Conservation (phyloP, 2,329 filamentous ascomycete species). For the Phialophora tarda region DNA sequence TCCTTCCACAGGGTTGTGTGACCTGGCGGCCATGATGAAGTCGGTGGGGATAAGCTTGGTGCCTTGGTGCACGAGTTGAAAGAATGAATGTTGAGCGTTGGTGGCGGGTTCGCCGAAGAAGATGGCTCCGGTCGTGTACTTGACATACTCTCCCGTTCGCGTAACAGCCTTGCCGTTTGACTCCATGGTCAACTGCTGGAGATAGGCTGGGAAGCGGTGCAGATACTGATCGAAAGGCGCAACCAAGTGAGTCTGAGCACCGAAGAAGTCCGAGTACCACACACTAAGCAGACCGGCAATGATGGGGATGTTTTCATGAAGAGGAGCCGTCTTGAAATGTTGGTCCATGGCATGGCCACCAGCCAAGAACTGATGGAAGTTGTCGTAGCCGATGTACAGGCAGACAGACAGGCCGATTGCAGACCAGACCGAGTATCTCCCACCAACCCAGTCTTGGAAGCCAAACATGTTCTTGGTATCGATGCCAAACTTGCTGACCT, state of each 20-base stretch:
- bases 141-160: constrained; percentile 82
- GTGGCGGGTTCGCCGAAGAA: constrained; percentile 98
- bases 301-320: constrained; percentile 93
- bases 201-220: constrained; percentile 97
- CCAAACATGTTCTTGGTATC: constrained; percentile 99
- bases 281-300: constrained; percentile 92
- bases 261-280: constrained; percentile 99
- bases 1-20: constrained; percentile 90
- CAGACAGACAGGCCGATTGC: constrained; percentile 95
- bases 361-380: constrained; percentile 94
- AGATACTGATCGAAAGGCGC: constrained; percentile 99
- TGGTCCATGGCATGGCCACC: constrained; percentile 98
- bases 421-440: constrained; percentile 98
- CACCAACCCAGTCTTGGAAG: constrained; percentile 98
- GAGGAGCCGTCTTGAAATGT: constrained; percentile 89
- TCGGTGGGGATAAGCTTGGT: constrained; percentile 98
- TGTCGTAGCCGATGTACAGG: constrained; percentile 94
- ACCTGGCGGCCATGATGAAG: constrained; percentile 95
- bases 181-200: constrained; percentile 99
- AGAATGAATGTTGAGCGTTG: constrained; percentile 99
- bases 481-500: constrained; percentile 98
- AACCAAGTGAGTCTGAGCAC: constrained; percentile 95
- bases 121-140: constrained; percentile 96
- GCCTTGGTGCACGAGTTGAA: constrained; percentile 98
- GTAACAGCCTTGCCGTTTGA: constrained; percentile 98